Evolutionary conservation across 2,329 filamentous ascomycete genomes (phyloP).

Genomic region (Zasmidium angulare): DNA sequence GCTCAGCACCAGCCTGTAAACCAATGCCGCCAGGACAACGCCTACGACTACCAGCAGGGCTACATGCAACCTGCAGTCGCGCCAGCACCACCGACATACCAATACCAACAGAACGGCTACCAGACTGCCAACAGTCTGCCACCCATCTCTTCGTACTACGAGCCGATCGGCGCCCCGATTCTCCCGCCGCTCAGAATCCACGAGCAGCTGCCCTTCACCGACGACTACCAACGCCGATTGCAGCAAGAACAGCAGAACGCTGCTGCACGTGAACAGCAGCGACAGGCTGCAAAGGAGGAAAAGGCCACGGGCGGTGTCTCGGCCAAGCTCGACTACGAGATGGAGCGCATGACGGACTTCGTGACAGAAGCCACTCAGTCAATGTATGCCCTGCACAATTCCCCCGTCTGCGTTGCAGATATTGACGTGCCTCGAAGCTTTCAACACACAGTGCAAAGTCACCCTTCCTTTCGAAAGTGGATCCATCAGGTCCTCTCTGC

Average conservation of each 20-base stretch:
- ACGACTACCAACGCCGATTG: conserved; percentile 38
- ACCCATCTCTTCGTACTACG: conserved; percentile 43
- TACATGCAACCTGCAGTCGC: conserved; percentile 42
- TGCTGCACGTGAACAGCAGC: conserved; percentile 36
- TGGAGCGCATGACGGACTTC: conserved; percentile 94
- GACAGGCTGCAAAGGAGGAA: conserved; percentile 56
- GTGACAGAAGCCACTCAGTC: conserved; percentile 83
- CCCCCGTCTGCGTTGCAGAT: conserved; percentile 59
- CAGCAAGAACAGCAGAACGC: conserved; percentile 41
- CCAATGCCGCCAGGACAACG: conserved; percentile 42
- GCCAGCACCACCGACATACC: conserved; percentile 32
- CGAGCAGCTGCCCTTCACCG: conserved; percentile 39
- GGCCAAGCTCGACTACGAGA: conserved; percentile 92
- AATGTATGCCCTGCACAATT: conserved; percentile 62
- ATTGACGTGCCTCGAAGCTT: conserved; percentile 65
- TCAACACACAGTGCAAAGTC: conserved; percentile 61
- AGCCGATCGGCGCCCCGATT: conserved; percentile 44
- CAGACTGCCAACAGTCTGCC: conserved; percentile 33
- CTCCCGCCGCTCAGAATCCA: conserved; percentile 50
- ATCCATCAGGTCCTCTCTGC: conserved; percentile 87
- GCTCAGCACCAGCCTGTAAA: conserved; percentile 38
- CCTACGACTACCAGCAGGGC: conserved; percentile 47
- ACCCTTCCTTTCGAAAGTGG: conserved; percentile 82
- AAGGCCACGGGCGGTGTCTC: conserved; percentile 82
- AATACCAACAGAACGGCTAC: conserved; percentile 31